Base-by-base conservation (phyloP, 2,329 filamentous ascomycete genomes). In the Colletotrichum shisoi region DNA sequence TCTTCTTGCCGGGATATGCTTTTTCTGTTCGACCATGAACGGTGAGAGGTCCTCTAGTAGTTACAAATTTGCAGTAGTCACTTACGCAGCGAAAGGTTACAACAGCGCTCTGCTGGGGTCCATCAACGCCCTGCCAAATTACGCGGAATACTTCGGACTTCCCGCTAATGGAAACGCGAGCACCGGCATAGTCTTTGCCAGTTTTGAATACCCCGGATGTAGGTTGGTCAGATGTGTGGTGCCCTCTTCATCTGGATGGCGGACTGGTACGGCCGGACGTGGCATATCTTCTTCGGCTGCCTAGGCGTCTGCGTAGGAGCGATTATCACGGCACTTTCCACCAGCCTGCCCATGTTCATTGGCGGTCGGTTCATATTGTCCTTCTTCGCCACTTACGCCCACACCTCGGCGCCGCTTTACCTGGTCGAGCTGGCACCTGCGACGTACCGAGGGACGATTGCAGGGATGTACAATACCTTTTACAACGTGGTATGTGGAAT, bases 391-490 rank as follows among this genome's bases (percentile, higher is more conserved):
- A 82, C 83, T 1, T 84, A 87, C 58, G 82, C 84, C 2, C 80
- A 83, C 13, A 82, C 83, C 2, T 84, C 86, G 0, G 86, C 85
- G 0, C 87, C 87, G 0, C 81, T 86, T 9, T 88, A 87, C 70
- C 81, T 87, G 11, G 84, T 86, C 21, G 87, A 89, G 72, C 84
- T 87, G 60, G 80, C 85, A 0, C 87, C 88, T 64, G 86, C 87
- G 1, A 78, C 81, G 2, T 85, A 85, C 71, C 82, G 87, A 58
- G 86, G 83, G 27, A 80, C 86, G 2, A 77, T 88, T 21, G 87
- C 86, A 0, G 87, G 85, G n/a, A 78, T 85, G 34, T 80, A 79
- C 67, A 81, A 80, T 53, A 80, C 79, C 1, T 76, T 80, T 49
- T 81, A 78, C 70, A 79, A 79, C 27, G 72, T 81, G 8, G 85